Base-by-base conservation (phyloP, 495 filamentous ascomycete species). In the Xylaria longipes region DNA sequence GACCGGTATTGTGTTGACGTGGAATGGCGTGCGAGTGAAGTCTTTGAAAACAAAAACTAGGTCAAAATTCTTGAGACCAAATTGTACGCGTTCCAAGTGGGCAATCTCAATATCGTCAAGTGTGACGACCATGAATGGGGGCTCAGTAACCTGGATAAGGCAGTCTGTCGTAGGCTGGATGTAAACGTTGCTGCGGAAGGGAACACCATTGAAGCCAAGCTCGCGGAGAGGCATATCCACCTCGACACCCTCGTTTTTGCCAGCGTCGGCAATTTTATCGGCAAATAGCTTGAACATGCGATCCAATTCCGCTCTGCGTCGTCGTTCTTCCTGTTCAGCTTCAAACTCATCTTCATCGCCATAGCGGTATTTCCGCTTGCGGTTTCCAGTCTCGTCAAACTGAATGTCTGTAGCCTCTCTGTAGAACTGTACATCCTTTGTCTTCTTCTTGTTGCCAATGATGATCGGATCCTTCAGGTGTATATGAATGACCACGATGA, bases 341-440 rank as follows among this genome's bases (percentile, higher is more conserved):
- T 98, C 97, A 71, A 98, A 98, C 79, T 99, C 97, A 76, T 99
- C 97, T 79, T 99, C 97, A 73, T 99, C 97, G 50, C 96, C 97
- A 79, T 97, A 98, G n/a, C 95, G 91, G 78, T 98, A 96, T 83
- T 97, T 97, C 62, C 97, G 92, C 82, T 98, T 97, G 57, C 97
- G 89, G 79, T 98, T 98, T 71, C 97, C 97, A 43, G 97, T 99
- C 83, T 99, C 97, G 78, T 99, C 97, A 75, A 99, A 98, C 77
- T 96, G 93, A 83, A 98, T 98, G 74, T 99, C 96, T 1, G 96
- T 98, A 14, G 97, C 97, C 82, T 99, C 97, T 56, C 97, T 89
- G 72, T 97, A 97, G 84, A 99, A 99, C 79, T 99, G 97, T 0
- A 99, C 91, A 82, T 99, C 97, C 81, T 95, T 96, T 5, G 97